Conservation (phyloP, 257 asterid genomes). For the Orobanche coerulescens region DNA sequence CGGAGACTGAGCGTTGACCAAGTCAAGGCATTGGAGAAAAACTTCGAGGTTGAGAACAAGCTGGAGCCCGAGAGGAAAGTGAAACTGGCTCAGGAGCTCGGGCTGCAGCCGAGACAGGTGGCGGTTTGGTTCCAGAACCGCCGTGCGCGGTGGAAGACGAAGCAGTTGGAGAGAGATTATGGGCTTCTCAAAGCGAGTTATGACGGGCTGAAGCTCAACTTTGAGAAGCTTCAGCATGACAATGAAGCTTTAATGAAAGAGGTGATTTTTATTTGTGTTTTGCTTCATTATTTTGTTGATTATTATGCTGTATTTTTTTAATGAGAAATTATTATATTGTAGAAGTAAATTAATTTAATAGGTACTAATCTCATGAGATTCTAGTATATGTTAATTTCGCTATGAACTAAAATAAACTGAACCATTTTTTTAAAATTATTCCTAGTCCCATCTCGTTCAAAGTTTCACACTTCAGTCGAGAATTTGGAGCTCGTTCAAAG, state of each 20-base stretch:
- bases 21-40: constrained; percentile 89
- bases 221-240: constrained; percentile 46
- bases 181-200: constrained; percentile 60
- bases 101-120: constrained; percentile 89
- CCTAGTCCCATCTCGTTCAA: too few relatives aligned
- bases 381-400: too few relatives aligned
- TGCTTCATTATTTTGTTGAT: background rate
- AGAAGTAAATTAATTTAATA: too few relatives aligned
- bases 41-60: constrained; percentile 89
- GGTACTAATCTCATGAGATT: too few relatives aligned
- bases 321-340: too few relatives aligned
- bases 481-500: too few relatives aligned
- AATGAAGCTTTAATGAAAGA: constrained; percentile 58
- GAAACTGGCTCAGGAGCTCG: constrained; percentile 78
- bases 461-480: too few relatives aligned
- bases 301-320: too few relatives aligned
- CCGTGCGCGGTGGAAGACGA: constrained; percentile 93
- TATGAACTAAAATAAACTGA: too few relatives aligned
- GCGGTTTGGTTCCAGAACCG: constrained; percentile 99
- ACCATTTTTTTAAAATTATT: too few relatives aligned
- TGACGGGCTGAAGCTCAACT: constrained; percentile 57
- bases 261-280: constrained; percentile 23
- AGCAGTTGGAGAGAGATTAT: constrained; percentile 83
- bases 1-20: constrained; percentile 67
- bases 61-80: constrained; percentile 90